These are phyloP conservation scores for Panicum miliaceum DNA, from an alignment of 176 grass and related monocot genomes.

Conservation along the genomic window DNA sequence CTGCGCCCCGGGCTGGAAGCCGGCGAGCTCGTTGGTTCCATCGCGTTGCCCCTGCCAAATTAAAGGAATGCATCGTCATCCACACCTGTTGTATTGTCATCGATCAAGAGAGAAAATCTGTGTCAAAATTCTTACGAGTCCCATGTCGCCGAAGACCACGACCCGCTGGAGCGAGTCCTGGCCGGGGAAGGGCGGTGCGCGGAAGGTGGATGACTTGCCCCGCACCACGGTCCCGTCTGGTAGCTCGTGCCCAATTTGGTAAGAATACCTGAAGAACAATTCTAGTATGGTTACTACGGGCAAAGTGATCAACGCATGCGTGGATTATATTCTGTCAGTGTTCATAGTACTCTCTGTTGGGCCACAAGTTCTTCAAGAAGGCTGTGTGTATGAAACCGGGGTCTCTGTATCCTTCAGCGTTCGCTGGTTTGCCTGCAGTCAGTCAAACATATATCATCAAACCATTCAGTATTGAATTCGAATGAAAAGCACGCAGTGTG, in stretches of 20 bases:
- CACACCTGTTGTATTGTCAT: not conserved
- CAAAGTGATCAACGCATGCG: not conserved
- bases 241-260: slow-evolving; percentile 69
- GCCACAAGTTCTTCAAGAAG: slow-evolving; percentile 82
- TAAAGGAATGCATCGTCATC: not conserved
- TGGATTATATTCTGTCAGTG: not conserved
- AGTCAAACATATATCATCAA: not conserved
- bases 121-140: slow-evolving; percentile 18
- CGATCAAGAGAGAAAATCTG: too few relatives aligned
- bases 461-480: not conserved
- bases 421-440: slow-evolving; percentile 62
- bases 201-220: slow-evolving; percentile 71
- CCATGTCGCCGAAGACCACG: slow-evolving; percentile 89
- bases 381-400: slow-evolving; percentile 87
- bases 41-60: slow-evolving; percentile 53
- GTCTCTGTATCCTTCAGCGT: slow-evolving; percentile 79
- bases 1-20: slow-evolving; percentile 68
- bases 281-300: not conserved
- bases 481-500: not conserved
- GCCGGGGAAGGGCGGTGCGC: slow-evolving; percentile 70
- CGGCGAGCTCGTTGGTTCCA: slow-evolving; percentile 69
- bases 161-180: slow-evolving; percentile 76
- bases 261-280: slow-evolving; percentile 57
- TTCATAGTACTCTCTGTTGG: slow-evolving; percentile 65
- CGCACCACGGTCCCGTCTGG: slow-evolving; percentile 57